Percentiles rank a stretch among this genome's conserved stretches.
Conservation (phyloP, 192 early-diverging fungal genomes). For the Backusella liffmaniae region DNA sequence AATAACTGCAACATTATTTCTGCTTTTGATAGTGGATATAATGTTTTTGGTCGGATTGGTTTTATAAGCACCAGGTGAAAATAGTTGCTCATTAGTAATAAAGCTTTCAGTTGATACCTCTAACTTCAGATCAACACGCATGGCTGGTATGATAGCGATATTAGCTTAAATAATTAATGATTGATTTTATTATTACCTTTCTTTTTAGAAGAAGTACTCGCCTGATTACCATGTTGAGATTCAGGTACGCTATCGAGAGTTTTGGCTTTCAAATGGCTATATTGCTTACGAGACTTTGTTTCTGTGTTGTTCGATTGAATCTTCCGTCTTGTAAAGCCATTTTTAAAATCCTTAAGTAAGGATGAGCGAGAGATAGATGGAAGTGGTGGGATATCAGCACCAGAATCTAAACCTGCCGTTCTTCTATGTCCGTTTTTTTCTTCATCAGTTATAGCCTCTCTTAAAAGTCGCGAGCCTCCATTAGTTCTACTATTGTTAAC, state of each 20-base stretch:
- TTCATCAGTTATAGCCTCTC: slow-evolving; percentile 7
- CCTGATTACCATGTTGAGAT: neutral
- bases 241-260: neutral
- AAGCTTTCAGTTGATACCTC: slow-evolving; percentile 10
- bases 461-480: neutral
- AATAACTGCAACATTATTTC: neutral
- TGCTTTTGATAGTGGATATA: neutral
- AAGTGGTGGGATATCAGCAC: neutral
- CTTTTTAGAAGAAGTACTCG: neutral
- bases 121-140: neutral
- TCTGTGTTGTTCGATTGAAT: neutral
- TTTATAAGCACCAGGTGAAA: neutral
- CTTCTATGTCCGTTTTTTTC: neutral
- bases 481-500: neutral
- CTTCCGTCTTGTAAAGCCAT: neutral
- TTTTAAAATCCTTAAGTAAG: slow-evolving; percentile 7
- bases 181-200: neutral
- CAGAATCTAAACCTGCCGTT: neutral
- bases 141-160: neutral
- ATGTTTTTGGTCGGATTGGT: neutral
- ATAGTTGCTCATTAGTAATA: slow-evolving; percentile 5
- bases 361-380: slow-evolving; percentile 4
- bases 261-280: neutral
- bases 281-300: neutral
- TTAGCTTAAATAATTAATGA: neutral